Evolutionary conservation across 306 rosid species (phyloP).

Genomic region (Rosa persica): DNA sequence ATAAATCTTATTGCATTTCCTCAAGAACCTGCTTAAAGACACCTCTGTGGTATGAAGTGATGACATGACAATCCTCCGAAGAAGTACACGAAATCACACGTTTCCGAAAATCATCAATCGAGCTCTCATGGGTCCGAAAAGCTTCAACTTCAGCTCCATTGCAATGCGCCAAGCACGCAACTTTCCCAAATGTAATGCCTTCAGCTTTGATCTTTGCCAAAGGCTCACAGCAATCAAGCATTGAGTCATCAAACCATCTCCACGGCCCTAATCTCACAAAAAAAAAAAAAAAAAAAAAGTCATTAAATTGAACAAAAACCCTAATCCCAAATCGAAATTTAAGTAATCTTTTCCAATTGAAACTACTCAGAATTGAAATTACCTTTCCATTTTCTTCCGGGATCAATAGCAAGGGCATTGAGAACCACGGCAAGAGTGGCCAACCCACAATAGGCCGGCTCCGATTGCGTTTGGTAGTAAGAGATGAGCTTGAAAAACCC

Average conservation of each 20-base stretch:
- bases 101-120: slow-evolving; percentile 60
- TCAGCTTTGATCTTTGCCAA: slow-evolving; percentile 54
- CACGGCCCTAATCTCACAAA: slow-evolving; percentile 98
- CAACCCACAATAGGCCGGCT: slow-evolving; percentile 87
- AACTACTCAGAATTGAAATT: neutral
- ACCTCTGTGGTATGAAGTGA: slow-evolving; percentile 67
- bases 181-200: slow-evolving; percentile 92
- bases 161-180: slow-evolving; percentile 87
- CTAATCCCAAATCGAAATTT: neutral
- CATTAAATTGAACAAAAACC: neutral
- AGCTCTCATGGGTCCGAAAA: slow-evolving; percentile 52
- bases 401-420: slow-evolving; percentile 90
- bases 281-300: too few species aligned
- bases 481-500: slow-evolving; percentile 86
- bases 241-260: slow-evolving; percentile 97
- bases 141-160: slow-evolving; percentile 78
- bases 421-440: slow-evolving; percentile 81
- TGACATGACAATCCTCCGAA: slow-evolving; percentile 61
- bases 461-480: slow-evolving; percentile 88
- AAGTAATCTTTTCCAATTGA: neutral
- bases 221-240: slow-evolving; percentile 95
- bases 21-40: slow-evolving; percentile 64
- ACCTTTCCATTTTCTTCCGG: slow-evolving; percentile 99
- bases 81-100: slow-evolving; percentile 48
- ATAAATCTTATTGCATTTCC: too few species aligned